Base-by-base conservation (phyloP, 2,329 filamentous ascomycete genomes). In the Arthrobotrys sphaeroides region DNA sequence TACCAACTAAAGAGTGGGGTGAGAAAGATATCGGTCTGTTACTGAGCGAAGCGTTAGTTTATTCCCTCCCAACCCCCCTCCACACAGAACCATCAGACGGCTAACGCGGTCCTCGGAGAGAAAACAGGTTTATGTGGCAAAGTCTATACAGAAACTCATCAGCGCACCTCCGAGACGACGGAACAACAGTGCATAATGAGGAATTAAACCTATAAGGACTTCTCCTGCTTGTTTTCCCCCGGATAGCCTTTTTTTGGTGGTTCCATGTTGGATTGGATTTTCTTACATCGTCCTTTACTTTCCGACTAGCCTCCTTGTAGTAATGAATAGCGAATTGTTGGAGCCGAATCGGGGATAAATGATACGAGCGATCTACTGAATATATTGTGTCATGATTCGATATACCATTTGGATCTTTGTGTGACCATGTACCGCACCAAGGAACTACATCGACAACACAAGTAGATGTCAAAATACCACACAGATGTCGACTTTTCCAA, bases 21-120 rank as follows among this genome's bases (percentile, higher is more conserved):
- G 95, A 97, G 82, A 98, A 98, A 84, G 95, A 99, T 81, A 96
- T 99, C 80, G 95, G 98, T 82, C 87, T 99, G 72, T 85, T 99
- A 65, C 86, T 99, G 45, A 97, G 93, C 81, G 95, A 99, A 84
- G 95, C 95, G 2, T 80, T 62, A 53, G 73, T 73, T 16, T 24
- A 18, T 16, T 40, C 55, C 13, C 20, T 59, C 43, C 13, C 22
- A 24, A 33, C 16, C 3, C 2, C 13, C 9, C 22, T 45, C 57
- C 12, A 45, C 16, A 9, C 22, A 16, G 7, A 13, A 5, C 5
- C n/a, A n/a, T n/a, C n/a, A n/a, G n/a, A 47, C 10, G 18, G n/a
- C 42, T 18, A 16, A 43, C 26, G 5, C 2, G 1, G 20, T 26
- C 24, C 51, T 38, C 24, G 40, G 1, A 12, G 10, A n/a, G n/a